phyloP scores from a whole-genome alignment of 441 rosid genomes.

The Euphorbia corollata region DNA sequence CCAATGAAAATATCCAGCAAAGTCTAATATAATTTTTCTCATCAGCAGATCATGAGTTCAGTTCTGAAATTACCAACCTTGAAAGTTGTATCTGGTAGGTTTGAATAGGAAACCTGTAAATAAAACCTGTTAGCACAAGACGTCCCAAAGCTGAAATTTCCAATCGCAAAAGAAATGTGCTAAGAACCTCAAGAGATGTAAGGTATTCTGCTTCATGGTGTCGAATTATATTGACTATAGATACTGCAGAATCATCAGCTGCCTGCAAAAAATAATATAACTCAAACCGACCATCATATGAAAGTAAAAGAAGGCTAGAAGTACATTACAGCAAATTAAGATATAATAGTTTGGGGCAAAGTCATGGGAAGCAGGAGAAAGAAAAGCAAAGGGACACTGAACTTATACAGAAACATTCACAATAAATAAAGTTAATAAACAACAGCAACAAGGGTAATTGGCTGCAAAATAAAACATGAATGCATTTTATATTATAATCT shows the following conservation, averaged over 20 bases:
- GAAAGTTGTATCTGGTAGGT: conserved; percentile 84
- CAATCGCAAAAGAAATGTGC: conserved; percentile 13
- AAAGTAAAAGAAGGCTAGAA: background rate
- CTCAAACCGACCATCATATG: too few species aligned
- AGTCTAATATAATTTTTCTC: background rate
- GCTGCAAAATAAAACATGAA: background rate
- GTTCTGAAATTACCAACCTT: conserved; percentile 41
- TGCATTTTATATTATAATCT: background rate
- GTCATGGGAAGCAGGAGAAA: background rate
- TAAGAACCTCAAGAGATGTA: conserved; percentile 74
- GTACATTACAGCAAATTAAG: background rate
- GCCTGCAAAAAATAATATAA: conserved; percentile 40
- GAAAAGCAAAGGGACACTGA: too few species aligned
- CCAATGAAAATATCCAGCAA: background rate
- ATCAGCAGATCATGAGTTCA: background rate
- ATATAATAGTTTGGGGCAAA: background rate
- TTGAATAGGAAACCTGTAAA: conserved; percentile 78
- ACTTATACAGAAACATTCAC: too few species aligned
- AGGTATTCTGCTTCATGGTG: conserved; percentile 88
- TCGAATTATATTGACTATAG: conserved; percentile 60
- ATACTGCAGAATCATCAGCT: conserved; percentile 68
- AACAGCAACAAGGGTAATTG: background rate
- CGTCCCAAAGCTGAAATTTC: conserved; percentile 8
- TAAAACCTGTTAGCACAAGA: conserved; percentile 11
- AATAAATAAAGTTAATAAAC: too few species aligned